Conservation (phyloP, 1,284 basidiomycete genomes). For the Trichosporon sp. region DNA sequence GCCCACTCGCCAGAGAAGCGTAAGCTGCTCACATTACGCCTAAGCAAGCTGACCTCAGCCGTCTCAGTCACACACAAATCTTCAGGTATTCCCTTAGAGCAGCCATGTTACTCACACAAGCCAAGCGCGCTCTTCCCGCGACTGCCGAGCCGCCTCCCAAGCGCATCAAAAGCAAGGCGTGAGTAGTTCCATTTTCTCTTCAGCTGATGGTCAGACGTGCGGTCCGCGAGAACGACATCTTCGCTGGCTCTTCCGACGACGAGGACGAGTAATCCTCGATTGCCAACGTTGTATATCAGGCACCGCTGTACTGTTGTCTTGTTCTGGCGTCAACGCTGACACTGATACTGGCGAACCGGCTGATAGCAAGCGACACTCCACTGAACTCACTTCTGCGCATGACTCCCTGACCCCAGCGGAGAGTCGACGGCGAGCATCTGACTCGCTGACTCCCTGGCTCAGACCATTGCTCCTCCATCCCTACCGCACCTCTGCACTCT, state of each 20-base stretch:
- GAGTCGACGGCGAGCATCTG: too few relatives aligned
- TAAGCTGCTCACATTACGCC: not conserved
- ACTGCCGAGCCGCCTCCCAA: conserved; percentile 21
- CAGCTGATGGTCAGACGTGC: conserved; percentile 26
- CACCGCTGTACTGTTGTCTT: conserved; percentile 13
- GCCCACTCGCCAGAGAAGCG: not conserved
- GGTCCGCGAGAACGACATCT: conserved; percentile 40
- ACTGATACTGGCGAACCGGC: too few relatives aligned
- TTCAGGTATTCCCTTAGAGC: not conserved
- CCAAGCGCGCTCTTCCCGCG: conserved; percentile 9
- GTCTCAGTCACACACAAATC: not conserved
- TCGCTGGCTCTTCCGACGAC: conserved; percentile 33
- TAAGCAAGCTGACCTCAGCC: not conserved
- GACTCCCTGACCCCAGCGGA: too few relatives aligned
- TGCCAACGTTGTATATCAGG: not conserved
- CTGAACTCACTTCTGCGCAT: too few relatives aligned
- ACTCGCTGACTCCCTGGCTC: too few relatives aligned
- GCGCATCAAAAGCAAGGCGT: conserved; percentile 32
- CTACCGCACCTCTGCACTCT: too few relatives aligned
- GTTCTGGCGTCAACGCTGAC: too few relatives aligned
- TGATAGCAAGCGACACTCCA: too few relatives aligned
- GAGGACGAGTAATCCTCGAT: conserved; percentile 8
- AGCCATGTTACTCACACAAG: not conserved
- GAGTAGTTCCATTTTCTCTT: not conserved
- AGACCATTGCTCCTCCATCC: too few relatives aligned